phyloP scores from a whole-genome alignment of 1,284 basidiomycete species.

The Fereydounia khargensis region DNA sequence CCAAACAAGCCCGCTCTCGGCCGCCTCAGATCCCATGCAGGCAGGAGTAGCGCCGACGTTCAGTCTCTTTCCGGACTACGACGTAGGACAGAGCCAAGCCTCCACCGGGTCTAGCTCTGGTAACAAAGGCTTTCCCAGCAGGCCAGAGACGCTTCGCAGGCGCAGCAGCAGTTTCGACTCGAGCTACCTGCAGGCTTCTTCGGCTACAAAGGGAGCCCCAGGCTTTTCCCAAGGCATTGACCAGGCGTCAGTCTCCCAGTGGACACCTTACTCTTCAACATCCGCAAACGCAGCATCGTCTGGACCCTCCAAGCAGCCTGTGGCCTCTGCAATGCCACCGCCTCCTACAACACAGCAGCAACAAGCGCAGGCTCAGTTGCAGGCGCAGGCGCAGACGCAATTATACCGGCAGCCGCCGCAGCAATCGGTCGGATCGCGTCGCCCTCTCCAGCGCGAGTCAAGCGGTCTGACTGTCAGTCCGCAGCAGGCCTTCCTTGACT shows the following conservation, averaged over 20 bases:
- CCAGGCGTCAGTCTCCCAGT: slow-evolving; percentile 24
- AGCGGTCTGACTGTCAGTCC: slow-evolving; percentile 51
- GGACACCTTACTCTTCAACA: slow-evolving; percentile 7
- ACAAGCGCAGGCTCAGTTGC: not conserved
- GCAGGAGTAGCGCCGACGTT: slow-evolving; percentile 24
- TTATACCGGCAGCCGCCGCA: not conserved
- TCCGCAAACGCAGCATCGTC: slow-evolving; percentile 16
- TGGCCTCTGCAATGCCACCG: slow-evolving; percentile 1
- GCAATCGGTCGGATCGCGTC: slow-evolving; percentile 3
- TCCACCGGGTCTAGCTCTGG: slow-evolving; percentile 3
- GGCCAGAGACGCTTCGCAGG: too few relatives aligned
- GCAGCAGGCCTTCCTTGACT: slow-evolving; percentile 43
- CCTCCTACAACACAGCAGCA: too few relatives aligned
- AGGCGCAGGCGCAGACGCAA: not conserved
- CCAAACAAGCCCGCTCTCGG: slow-evolving; percentile 22
- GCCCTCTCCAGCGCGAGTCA: slow-evolving; percentile 31
- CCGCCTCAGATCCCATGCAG: slow-evolving; percentile 23
- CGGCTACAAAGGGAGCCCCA: not conserved
- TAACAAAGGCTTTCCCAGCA: too few relatives aligned
- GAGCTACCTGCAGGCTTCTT: slow-evolving; percentile 1
- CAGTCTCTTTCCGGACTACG: slow-evolving; percentile 27
- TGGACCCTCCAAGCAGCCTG: slow-evolving; percentile 12
- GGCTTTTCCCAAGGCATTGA: slow-evolving; percentile 2
- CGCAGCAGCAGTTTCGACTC: slow-evolving; percentile 33
- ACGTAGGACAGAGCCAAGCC: slow-evolving; percentile 8